Evolutionary conservation across 2,329 filamentous ascomycete genomes (phyloP), one percentile per base, ranked within the genome.

Genomic region (Plenodomus biglobosus): DNA sequence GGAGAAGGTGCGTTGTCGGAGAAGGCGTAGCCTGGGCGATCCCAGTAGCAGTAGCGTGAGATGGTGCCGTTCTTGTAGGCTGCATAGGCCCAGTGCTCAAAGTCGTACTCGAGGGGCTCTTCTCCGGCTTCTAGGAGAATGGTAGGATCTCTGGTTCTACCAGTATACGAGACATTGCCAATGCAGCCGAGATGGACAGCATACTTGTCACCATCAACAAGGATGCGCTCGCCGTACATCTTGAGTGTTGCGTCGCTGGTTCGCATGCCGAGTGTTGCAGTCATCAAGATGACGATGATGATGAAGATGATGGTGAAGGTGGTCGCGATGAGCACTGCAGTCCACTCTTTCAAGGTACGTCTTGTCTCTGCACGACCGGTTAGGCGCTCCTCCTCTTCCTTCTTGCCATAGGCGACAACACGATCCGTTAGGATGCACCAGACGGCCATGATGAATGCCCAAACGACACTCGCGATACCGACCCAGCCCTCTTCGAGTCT

Each of bases 1-100:
- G 94, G 94, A 5, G 92, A 96, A 1, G 94, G 94, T 0, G 92
- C 91, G 46, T 94, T 92, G 72, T 99, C 94, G 39, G 84, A 84
- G 85, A 90, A 96, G 6, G 82, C 92, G 46, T 92, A 82, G 1
- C 94, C 94, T 1, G 94, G 94, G 18, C 94, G 87, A 69, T 99
- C 94, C 68, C 90, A 92, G 72, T 96, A 96, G 78, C 94, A 99
- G 75, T 95, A 97, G 50, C 92, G 85, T 46, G 79, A 77, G 61
- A 99, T 94, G 38, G 87, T 88, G 34, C 90, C 89, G 62, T 94
- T 94, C 55, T 84, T 78, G 56, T 91, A 78, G 1, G 88, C 85
- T 46, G 85, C 79, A 50, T 91, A 84, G 10, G 90, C 88, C 75
- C 95, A 90, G 44, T 85, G 81, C 75, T 91, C 87, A 46, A 99